phyloP scores from a whole-genome alignment of 176 grass and related monocot species.

The Eleusine coracana region DNA sequence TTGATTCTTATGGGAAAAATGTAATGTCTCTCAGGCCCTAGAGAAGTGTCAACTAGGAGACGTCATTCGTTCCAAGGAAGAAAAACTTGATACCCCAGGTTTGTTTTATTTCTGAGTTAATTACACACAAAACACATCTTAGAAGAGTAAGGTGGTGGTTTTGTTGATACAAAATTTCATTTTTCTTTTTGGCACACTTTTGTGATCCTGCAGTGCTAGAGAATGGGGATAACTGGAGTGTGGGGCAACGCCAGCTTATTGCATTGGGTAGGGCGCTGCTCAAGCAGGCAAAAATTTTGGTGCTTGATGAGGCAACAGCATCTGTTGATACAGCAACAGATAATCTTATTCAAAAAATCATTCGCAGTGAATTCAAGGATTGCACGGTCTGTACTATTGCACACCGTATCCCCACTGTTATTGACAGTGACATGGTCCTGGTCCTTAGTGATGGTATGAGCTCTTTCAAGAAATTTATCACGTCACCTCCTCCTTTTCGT shows the following conservation, averaged over 20 bases:
- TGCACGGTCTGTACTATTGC: conserved; percentile 98
- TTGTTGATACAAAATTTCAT: background rate
- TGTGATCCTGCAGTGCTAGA: conserved; percentile 69
- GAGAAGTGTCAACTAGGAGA: conserved; percentile 98
- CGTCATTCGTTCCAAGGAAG: conserved; percentile 64
- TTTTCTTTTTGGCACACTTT: background rate
- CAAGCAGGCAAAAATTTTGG: conserved; percentile 88
- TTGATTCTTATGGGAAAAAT: conserved; percentile 30
- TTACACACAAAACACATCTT: background rate
- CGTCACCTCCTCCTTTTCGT: background rate
- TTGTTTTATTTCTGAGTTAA: conserved; percentile 16
- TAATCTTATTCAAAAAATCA: conserved; percentile 98
- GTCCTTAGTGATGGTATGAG: conserved; percentile 83
- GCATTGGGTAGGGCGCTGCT: conserved; percentile 88
- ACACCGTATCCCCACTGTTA: conserved; percentile 95
- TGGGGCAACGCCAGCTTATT: conserved; percentile 96
- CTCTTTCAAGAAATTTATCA: conserved; percentile 22
- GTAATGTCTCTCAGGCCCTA: conserved; percentile 61
- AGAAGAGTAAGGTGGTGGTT: background rate
- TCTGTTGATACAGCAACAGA: conserved; percentile 97
- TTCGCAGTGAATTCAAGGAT: conserved; percentile 87
- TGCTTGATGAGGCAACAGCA: conserved; percentile 96
- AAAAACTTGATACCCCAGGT: conserved; percentile 92
- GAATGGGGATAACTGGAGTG: conserved; percentile 99
- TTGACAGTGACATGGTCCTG: conserved; percentile 95